phyloP scores from a whole-genome alignment of 345 rosid species.

The Gossypium mustelinum region DNA sequence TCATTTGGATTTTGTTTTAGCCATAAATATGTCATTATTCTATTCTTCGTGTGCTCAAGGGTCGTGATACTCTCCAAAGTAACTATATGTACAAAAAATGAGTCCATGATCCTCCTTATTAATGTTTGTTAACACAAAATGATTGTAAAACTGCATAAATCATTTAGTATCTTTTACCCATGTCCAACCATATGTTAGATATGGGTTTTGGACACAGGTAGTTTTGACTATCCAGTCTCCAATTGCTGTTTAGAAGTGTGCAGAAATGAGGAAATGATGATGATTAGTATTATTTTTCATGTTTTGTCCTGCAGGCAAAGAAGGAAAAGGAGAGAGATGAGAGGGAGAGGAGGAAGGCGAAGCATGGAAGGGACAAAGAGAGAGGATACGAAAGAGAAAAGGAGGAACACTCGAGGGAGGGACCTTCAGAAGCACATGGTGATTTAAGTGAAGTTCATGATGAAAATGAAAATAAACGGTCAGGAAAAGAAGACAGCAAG shows the following conservation, averaged over 20 bases:
- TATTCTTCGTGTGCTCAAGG: neutral
- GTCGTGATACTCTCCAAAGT: neutral
- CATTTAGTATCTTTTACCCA: neutral
- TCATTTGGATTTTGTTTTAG: neutral
- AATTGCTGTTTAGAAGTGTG: neutral
- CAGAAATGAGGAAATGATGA: neutral
- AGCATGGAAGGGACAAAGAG: constrained; percentile 66
- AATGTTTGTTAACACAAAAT: neutral
- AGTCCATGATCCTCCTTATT: neutral
- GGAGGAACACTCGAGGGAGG: constrained; percentile 45
- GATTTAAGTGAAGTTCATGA: constrained; percentile 38
- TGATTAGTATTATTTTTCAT: neutral
- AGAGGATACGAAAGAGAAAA: constrained; percentile 59
- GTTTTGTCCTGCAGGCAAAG: constrained; percentile 45
- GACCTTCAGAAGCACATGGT: constrained; percentile 38
- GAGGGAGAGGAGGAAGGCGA: constrained; percentile 57
- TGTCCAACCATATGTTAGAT: neutral
- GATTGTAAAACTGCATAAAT: neutral
- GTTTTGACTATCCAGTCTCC: neutral
- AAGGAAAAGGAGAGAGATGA: constrained; percentile 68
- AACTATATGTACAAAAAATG: too few species aligned
- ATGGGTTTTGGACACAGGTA: neutral
- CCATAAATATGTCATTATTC: neutral
- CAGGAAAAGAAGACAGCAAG: constrained; percentile 52
- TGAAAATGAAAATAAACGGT: constrained; percentile 43